A percentile compares a stretch with the other conserved stretches of the same genome.
Conservation (phyloP, 805 yeast genomes). For the Wickerhamomyces sydowiorum region DNA sequence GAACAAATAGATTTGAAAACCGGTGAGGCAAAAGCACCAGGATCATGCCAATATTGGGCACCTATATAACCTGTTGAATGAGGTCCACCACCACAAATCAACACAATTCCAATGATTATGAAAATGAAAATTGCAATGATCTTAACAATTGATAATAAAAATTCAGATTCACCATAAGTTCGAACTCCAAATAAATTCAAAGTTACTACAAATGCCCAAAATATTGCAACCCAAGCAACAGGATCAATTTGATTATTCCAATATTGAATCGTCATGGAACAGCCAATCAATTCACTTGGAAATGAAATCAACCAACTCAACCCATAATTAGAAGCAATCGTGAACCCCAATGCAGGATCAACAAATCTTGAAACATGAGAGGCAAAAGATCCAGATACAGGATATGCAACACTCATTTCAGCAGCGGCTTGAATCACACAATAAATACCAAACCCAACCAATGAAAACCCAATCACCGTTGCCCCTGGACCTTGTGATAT, state of each 20-base stretch:
- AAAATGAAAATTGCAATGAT: conserved; percentile 41
- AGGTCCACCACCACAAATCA: conserved; percentile 43
- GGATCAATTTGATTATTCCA: conserved; percentile 45
- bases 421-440: conserved; percentile 57
- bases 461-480: conserved; percentile 47
- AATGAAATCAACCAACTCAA: conserved; percentile 51
- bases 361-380: conserved; percentile 45
- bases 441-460: conserved; percentile 54
- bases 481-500: conserved; percentile 62
- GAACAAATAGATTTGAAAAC: conserved; percentile 65
- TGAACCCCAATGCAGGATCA: conserved; percentile 52
- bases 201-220: conserved; percentile 39
- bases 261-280: conserved; percentile 49
- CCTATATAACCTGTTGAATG: conserved; percentile 35
- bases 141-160: conserved; percentile 38
- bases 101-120: conserved; percentile 42
- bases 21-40: conserved; percentile 50
- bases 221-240: conserved; percentile 56
- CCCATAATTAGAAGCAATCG: conserved; percentile 48
- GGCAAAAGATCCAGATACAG: conserved; percentile 49
- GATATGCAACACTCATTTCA: conserved; percentile 47
- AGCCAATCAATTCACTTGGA: conserved; percentile 57
- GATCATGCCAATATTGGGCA: conserved; percentile 39
- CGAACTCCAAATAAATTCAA: conserved; percentile 49
- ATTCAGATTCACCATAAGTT: conserved; percentile 52